A percentile compares a stretch with the other conserved stretches of the same genome.
phyloP scores from a whole-genome alignment of 257 asterid genomes.

The Solanum ossicruentum region DNA sequence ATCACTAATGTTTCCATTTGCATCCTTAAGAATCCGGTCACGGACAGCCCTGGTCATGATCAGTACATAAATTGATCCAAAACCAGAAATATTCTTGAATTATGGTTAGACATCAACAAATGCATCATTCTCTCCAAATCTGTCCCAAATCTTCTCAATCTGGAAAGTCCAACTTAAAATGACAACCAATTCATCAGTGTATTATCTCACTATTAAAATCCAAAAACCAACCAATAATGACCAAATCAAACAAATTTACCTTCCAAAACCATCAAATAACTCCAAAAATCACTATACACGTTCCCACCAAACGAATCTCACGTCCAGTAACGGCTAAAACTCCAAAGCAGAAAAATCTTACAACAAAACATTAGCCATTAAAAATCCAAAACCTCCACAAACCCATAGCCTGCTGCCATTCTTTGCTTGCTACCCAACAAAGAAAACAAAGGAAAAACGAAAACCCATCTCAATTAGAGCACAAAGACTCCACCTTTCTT shows the following conservation, averaged over 20 bases:
- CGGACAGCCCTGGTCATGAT: conserved; percentile 84
- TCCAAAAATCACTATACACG: neutral
- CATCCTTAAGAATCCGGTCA: conserved; percentile 85
- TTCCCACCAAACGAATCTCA: neutral
- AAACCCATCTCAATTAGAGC: conserved; percentile 9
- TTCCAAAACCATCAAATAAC: neutral
- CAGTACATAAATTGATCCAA: conserved; percentile 31
- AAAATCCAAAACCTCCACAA: neutral
- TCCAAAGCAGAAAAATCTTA: neutral
- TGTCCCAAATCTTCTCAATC: conserved; percentile 13
- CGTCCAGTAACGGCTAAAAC: neutral
- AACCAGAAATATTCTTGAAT: conserved; percentile 6
- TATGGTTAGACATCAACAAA: conserved; percentile 15
- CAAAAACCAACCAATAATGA: neutral
- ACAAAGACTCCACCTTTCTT: conserved; percentile 6
- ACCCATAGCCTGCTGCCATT: neutral
- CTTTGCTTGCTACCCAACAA: neutral
- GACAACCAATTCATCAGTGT: neutral
- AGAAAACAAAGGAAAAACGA: neutral
- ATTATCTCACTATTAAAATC: neutral
- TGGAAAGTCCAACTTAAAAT: neutral
- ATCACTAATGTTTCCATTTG: conserved; percentile 64
- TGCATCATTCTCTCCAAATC: conserved; percentile 17
- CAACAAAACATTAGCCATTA: neutral
- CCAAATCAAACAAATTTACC: conserved; percentile 8